These are phyloP conservation scores for Petrea volubilis DNA, from an alignment of 257 asterid species.

Conservation along the genomic window DNA sequence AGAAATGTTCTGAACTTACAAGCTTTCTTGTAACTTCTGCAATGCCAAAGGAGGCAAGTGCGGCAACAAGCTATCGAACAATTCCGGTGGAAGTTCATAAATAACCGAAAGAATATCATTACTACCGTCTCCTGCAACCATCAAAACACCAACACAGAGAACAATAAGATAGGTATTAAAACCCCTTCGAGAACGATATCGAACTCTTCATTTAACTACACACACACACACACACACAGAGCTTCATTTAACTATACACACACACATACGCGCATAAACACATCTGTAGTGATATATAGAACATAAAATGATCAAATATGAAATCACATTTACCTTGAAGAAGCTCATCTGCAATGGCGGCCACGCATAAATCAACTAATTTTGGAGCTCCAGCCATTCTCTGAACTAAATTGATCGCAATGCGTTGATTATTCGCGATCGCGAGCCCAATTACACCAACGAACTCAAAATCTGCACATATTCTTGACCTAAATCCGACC, in stretches of 20 bases:
- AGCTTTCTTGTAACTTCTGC: conserved; percentile 52
- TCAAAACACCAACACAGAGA: not conserved
- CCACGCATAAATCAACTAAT: conserved; percentile 54
- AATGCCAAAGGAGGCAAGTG: conserved; percentile 72
- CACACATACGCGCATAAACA: no score
- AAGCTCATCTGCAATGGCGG: conserved; percentile 53
- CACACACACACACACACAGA: no score
- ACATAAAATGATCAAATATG: not conserved
- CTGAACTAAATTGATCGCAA: not conserved
- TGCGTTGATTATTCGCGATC: not conserved
- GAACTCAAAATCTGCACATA: no score
- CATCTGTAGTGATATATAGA: no score
- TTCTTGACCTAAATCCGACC: no score
- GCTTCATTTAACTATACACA: no score
- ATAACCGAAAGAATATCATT: conserved; percentile 41
- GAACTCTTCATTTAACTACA: no score
- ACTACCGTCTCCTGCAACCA: conserved; percentile 43
- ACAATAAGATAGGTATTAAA: not conserved
- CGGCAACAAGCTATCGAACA: conserved; percentile 57
- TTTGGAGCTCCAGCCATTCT: conserved; percentile 51
- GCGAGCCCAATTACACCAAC: not conserved
- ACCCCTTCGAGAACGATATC: not conserved
- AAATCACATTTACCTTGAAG: conserved; percentile 37
- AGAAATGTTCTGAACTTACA: conserved; percentile 43
- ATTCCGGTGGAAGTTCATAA: conserved; percentile 63